Base-by-base conservation (phyloP, 768 basidiomycete genomes). In the Rhizopogon sp. region DNA sequence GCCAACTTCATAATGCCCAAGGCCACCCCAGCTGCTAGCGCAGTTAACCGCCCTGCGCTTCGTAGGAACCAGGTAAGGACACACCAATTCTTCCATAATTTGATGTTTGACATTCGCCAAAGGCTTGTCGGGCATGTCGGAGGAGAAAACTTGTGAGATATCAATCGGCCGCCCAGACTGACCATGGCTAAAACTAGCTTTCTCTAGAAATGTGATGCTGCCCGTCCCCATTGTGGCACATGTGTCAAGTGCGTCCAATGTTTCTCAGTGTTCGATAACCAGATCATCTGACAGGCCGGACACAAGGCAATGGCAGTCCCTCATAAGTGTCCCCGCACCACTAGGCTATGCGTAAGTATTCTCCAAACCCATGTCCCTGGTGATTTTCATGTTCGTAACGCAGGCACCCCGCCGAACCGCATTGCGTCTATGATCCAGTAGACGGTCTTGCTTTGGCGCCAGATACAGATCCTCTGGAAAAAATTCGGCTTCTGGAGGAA, bases 351-450 rank as follows among this genome's bases (percentile, higher is more conserved):
- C 85, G 90, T 91, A 64, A 69, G 88, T 51, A 5, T 5, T 22
- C 42, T 51, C 29, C 13, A 9, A 49, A 25, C 22, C 3, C 50
- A 28, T 43, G 44, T n/a, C 53, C 17, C 22, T 53, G 17, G 29
- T 28, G 20, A 31, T 39, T 20, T 50, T 22, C 54, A 62, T 46
- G 59, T 47, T 46, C 44, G 60, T 47, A 59, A 56, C 40, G 33
- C 61, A 91, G 89, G 22, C 90, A 93, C 70, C 91, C 91, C n/a
- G 74, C 81, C 9, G 89, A 91, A 67, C 90, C 90, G 7, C 85
- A 87, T 63, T 93, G 90, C 62, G 82, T 82, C 9, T 93, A 93
- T 66, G 90, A 93, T 70, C 90, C 90, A 2, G 84, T 92, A 14
- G 90, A 93, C 67, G 91, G 90, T 16, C 69, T 92, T 39, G 77